Conservation (phyloP, 192 early-diverging fungal species). For the Oehlia diaphana region DNA sequence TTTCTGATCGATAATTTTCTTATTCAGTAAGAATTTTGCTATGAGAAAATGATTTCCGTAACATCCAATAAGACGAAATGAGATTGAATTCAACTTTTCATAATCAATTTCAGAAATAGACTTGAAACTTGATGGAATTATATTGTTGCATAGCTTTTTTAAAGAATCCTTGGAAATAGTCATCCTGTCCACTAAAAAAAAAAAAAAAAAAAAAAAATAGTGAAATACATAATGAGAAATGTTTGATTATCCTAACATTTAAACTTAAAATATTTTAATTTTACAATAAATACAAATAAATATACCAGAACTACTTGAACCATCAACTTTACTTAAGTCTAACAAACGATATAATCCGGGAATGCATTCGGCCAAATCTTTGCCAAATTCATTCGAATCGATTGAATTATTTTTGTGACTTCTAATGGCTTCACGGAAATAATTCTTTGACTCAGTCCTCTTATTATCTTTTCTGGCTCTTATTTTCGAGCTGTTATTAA, state of each 20-base stretch:
- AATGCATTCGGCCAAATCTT: background rate
- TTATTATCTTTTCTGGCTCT: too few relatives aligned
- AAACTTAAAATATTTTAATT: too few relatives aligned
- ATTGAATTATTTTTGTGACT: too few relatives aligned
- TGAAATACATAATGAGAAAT: too few relatives aligned
- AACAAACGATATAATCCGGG: constrained; percentile 19
- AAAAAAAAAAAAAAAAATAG: background rate
- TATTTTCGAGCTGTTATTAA: too few relatives aligned
- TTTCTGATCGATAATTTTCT: background rate
- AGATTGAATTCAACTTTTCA: background rate
- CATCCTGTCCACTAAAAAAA: constrained; percentile 11
- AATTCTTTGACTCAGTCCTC: too few relatives aligned
- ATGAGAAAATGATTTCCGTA: constrained; percentile 28
- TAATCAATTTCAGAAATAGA: constrained; percentile 19
- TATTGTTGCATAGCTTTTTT: constrained; percentile 26
- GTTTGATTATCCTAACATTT: too few relatives aligned
- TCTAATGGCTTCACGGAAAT: too few relatives aligned
- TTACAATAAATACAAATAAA: background rate
- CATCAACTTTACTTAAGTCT: constrained; percentile 18
- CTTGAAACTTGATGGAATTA: constrained; percentile 16
- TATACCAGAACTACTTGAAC: constrained; percentile 6
- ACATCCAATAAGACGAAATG: constrained; percentile 9
- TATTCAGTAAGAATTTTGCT: constrained; percentile 15
- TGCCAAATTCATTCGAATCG: too few relatives aligned
- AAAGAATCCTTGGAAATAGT: background rate